Evolutionary conservation across 2,329 filamentous ascomycete species (phyloP).

Genomic region (Botryotinia narcissicola): DNA sequence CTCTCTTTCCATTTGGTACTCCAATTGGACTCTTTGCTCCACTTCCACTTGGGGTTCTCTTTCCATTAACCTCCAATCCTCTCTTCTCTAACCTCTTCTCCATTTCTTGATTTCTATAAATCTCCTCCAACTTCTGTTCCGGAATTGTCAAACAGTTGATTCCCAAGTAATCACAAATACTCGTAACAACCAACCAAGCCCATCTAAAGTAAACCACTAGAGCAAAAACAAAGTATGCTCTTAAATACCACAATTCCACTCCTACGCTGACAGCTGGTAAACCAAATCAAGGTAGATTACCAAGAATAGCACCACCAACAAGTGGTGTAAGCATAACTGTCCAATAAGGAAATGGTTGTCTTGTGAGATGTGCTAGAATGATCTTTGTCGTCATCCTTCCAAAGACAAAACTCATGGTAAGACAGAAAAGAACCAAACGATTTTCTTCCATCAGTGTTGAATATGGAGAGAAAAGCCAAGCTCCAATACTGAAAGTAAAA

Average conservation of each 20-base stretch:
- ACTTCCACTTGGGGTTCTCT: constrained; percentile 29
- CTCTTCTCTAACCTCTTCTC: constrained; percentile 27
- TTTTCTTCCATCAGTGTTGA: constrained; percentile 79
- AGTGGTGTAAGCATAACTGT: constrained; percentile 87
- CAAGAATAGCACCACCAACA: constrained; percentile 77
- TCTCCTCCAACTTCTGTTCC: constrained; percentile 46
- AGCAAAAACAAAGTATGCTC: constrained; percentile 80
- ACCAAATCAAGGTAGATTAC: constrained; percentile 77
- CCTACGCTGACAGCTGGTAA: constrained; percentile 62
- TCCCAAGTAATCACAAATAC: constrained; percentile 86
- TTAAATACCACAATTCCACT: constrained; percentile 76
- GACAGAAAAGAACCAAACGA: constrained; percentile 85
- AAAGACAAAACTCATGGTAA: constrained; percentile 95
- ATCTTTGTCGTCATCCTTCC: constrained; percentile 99
- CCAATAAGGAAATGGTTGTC: constrained; percentile 95
- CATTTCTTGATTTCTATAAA: constrained; percentile 21
- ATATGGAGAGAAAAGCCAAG: constrained; percentile 89
- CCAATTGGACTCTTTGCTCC: constrained; percentile 27
- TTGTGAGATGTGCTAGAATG: constrained; percentile 90
- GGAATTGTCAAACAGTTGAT: constrained; percentile 94
- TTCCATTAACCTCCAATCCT: constrained; percentile 10
- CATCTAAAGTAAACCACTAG: constrained; percentile 86
- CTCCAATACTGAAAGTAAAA: constrained; percentile 70
- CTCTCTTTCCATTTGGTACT: constrained; percentile 31
- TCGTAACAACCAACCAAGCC: constrained; percentile 86